phyloP scores from a whole-genome alignment of 352 stramenopile genomes.

The Globisporangium megalacanthum region DNA sequence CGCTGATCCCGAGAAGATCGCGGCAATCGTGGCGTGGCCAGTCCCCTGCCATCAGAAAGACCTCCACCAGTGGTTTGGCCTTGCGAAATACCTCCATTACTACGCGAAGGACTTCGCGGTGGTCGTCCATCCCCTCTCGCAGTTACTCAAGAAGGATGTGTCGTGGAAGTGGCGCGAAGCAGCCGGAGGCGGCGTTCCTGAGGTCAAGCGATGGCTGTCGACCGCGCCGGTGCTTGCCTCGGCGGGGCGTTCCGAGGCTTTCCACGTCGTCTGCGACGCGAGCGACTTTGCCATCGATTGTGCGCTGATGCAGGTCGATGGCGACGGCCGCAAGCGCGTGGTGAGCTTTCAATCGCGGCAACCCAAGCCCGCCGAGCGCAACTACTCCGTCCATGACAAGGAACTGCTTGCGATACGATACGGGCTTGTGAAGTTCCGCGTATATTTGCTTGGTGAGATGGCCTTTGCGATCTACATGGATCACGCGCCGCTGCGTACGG shows the following conservation, averaged over 20 bases:
- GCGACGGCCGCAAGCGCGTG: not conserved
- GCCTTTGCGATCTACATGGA: slow-evolving; percentile 21
- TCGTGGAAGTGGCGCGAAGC: slow-evolving; percentile 8
- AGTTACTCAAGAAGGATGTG: slow-evolving; percentile 16
- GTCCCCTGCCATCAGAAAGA: slow-evolving; percentile 6
- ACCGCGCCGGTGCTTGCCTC: slow-evolving; percentile 11
- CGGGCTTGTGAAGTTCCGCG: slow-evolving; percentile 21
- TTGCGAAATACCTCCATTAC: slow-evolving; percentile 20
- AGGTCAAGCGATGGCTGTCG: slow-evolving; percentile 8
- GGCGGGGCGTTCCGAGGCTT: slow-evolving; percentile 3
- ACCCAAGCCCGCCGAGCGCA: too few species aligned
- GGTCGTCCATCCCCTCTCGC: slow-evolving; percentile 8
- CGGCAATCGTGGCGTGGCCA: slow-evolving; percentile 7
- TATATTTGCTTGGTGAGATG: slow-evolving; percentile 18
- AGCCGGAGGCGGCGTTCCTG: slow-evolving; percentile 15
- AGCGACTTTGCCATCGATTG: slow-evolving; percentile 20
- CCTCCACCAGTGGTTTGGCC: slow-evolving; percentile 12
- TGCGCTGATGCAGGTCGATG: not conserved
- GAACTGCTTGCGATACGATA: slow-evolving; percentile 21
- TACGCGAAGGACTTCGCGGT: slow-evolving; percentile 15
- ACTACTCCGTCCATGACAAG: not conserved
- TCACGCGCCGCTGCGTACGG: slow-evolving; percentile 8
- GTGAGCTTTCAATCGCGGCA: slow-evolving; percentile 19
- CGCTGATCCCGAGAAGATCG: slow-evolving; percentile 16
- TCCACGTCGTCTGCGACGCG: slow-evolving; percentile 17